Percentiles rank a stretch among this genome's conserved stretches.
Conservation (phyloP, 2,329 filamentous ascomycete genomes). For the Anisogramma anomala region DNA sequence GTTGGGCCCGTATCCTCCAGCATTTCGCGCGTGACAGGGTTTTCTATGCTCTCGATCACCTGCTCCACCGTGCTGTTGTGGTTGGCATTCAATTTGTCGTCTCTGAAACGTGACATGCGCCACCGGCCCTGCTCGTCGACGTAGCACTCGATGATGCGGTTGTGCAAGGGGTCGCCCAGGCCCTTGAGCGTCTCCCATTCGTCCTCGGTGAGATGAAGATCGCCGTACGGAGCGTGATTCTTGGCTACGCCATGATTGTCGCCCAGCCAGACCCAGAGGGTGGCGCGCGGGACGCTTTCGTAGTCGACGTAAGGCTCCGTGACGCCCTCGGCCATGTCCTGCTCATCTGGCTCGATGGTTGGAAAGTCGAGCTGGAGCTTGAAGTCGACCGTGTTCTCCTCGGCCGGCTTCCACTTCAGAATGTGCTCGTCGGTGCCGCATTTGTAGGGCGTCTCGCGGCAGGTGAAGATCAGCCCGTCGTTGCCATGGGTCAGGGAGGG, state of each 20-base stretch:
- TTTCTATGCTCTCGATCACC: conserved; percentile 80
- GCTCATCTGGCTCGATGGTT: conserved; percentile 52
- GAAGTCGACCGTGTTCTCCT: conserved; percentile 94
- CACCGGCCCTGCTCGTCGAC: conserved; percentile 65
- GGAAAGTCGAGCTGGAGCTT: conserved; percentile 69
- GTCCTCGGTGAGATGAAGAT: conserved; percentile 55
- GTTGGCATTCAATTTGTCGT: conserved; percentile 87
- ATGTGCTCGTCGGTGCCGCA: conserved; percentile 89
- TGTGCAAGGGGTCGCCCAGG: conserved; percentile 64
- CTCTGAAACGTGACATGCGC: conserved; percentile 80
- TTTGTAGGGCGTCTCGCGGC: conserved; percentile 72
- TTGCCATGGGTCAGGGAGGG: conserved; percentile 83
- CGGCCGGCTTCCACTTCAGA: conserved; percentile 92
- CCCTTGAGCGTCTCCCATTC: conserved; percentile 80
- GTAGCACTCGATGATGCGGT: conserved; percentile 81
- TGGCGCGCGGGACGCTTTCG: conserved; percentile 62
- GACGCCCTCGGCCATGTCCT: conserved; percentile 55
- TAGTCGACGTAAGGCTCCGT: conserved; percentile 61
- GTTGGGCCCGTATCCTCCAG: conserved; percentile 54
- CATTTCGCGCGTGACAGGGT: conserved; percentile 74
- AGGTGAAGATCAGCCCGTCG: conserved; percentile 97
- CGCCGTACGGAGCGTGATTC: conserved; percentile 52
- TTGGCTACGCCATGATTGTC: conserved; percentile 28
- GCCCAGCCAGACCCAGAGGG: conserved; percentile 59
- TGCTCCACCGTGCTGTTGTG: conserved; percentile 74